Evolutionary conservation across 1,284 basidiomycete genomes (phyloP), one percentile per base, ranked within the genome.

Genomic region (Cryptococcus maquisensis): DNA sequence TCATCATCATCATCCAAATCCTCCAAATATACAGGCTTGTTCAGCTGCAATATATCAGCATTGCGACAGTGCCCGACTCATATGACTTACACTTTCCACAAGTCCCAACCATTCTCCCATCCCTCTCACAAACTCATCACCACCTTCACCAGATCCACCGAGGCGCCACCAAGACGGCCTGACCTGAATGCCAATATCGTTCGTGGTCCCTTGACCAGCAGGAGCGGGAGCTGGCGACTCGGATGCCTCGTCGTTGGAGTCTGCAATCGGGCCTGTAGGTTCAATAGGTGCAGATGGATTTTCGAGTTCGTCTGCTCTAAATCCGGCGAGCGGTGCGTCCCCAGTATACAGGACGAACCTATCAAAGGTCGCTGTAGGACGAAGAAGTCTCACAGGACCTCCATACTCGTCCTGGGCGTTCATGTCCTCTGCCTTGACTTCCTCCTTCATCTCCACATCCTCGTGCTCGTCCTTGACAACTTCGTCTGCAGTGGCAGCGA

Each of bases 91-190:
- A 49, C 65, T 56, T 51, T 74, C 68, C 12, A 63, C 57, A 15
- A 73, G 54, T 18, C 70, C 71, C 26, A 74, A 44, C 65, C 65
- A 74, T 51, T 73, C 71, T 16, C 72, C 72, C 54, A 74, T 60
- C 15, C 63, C 66, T 37, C 71, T 52, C n/a, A 74, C 68, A 32
- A 73, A 64, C 56, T 73, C 72, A 55, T 73, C 71, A 3, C 71
- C 71, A 18, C 72, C 72, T 55, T 74, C 72, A 12, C 71, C 72
- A 1, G 62, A 67, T 7, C 71, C 72, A 13, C 69, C 71, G 12
- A 45, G 46, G 15, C 67, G 61, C 72, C 72, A 74, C 71, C 70
- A 72, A 7, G 64, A 63, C 37, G 56, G 52, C 10, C 61, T 40
- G 20, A 63, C 41, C 26, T 57, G 60, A n/a, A 55, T 55, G 9